These are phyloP conservation scores for Colletotrichum sp. DNA, from an alignment of 2,329 filamentous ascomycete species.

Conservation along the genomic window DNA sequence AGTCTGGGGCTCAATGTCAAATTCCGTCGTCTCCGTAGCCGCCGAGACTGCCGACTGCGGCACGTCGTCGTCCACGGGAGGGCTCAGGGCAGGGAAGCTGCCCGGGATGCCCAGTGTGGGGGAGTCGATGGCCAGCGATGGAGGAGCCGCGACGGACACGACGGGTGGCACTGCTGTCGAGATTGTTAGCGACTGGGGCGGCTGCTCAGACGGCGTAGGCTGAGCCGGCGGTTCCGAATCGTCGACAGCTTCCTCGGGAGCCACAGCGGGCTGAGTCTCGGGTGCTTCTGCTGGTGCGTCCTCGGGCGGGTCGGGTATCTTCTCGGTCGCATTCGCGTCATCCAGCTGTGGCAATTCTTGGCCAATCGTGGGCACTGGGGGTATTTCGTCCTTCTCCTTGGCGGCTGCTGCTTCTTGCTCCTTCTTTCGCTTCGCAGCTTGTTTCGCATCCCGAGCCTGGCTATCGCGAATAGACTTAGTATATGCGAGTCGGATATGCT, in stretches of 20 bases:
- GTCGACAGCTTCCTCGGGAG: slow-evolving; percentile 5
- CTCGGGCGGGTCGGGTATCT: not conserved
- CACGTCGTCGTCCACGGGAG: slow-evolving; percentile 50
- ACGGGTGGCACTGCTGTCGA: slow-evolving; percentile 6
- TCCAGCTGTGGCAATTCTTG: not conserved
- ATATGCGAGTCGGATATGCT: slow-evolving; percentile 84
- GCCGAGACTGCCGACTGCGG: slow-evolving; percentile 65
- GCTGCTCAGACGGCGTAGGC: not conserved
- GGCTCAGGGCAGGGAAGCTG: slow-evolving; percentile 55
- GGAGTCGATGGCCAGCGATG: slow-evolving; percentile 54
- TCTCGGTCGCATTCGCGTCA: not conserved
- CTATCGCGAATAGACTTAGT: slow-evolving; percentile 81
- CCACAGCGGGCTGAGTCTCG: not conserved
- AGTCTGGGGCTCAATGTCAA: slow-evolving; percentile 75
- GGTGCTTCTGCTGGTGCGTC: not conserved
- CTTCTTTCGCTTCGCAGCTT: slow-evolving; percentile 57
- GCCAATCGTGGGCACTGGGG: slow-evolving; percentile 7
- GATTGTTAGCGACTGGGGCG: not conserved
- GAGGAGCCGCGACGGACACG: slow-evolving; percentile 3
- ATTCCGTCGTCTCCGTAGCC: slow-evolving; percentile 69
- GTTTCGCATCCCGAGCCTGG: slow-evolving; percentile 63
- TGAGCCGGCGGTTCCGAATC: not conserved
- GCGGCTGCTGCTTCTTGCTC: slow-evolving; percentile 53
- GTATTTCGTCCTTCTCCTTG: slow-evolving; percentile 33
- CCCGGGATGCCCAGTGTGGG: slow-evolving; percentile 72